These are phyloP conservation scores for Turritis glabra DNA, from an alignment of 345 rosid genomes.

Conservation along the genomic window DNA sequence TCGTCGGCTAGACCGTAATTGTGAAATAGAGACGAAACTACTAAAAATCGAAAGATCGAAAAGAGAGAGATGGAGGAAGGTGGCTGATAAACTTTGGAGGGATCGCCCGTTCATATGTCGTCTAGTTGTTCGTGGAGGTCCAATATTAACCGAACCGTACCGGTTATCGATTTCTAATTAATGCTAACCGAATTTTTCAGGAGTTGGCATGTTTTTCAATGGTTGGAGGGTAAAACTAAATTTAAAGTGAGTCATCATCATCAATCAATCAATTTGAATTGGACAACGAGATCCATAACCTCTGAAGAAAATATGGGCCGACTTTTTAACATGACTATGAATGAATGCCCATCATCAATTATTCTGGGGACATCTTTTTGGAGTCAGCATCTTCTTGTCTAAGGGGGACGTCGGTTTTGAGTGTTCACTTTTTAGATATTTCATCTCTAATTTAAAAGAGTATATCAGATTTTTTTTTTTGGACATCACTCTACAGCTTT, in stretches of 20 bases:
- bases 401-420: not conserved
- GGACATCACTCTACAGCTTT: not conserved
- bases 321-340: not conserved
- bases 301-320: not conserved
- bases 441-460: not conserved
- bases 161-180: not conserved
- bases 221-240: too few relatives aligned
- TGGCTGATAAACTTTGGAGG: conserved; percentile 37
- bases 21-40: not conserved
- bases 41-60: not conserved
- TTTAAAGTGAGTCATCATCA: too few relatives aligned
- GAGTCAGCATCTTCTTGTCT: not conserved
- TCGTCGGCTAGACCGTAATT: not conserved
- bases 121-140: not conserved
- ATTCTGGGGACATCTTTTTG: not conserved
- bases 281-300: not conserved
- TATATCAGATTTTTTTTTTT: not conserved
- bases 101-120: conserved; percentile 25
- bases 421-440: not conserved
- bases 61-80: not conserved
- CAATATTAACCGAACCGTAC: not conserved
- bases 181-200: too few relatives aligned
- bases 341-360: not conserved
- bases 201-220: too few relatives aligned
- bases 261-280: not conserved